Evolutionary conservation across 75 land plant species (phyloP), one percentile per base, ranked within the genome.

Genomic region (Picea glauca): DNA sequence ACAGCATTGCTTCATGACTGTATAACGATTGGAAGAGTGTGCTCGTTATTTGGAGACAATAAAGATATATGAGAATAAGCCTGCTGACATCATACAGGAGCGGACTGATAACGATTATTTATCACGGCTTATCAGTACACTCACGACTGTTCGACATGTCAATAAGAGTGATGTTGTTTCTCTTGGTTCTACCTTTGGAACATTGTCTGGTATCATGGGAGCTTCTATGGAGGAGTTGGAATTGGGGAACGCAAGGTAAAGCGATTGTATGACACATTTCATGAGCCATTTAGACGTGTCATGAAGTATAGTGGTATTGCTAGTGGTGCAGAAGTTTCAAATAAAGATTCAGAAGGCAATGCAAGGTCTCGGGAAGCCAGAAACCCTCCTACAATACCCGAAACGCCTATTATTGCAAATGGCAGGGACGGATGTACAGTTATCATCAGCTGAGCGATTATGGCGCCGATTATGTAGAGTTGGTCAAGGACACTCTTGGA

Each of bases 181-280:
- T 17, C 91, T 96, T 64, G 98, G 98, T 46, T 91, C 98, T 54
- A 78, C 95, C 56, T 96, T 96, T 91, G 98, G 95, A 86, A 94
- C 94, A 30, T 83, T 96, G 77, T 88, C 99, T 73, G 77, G 81
- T 77, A 81, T 94, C 11, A 89, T 96, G 90, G 92, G 93, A 80
- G 94, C 95, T 74, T 94, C 99, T 58, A 96, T 96, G 99, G 99
- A 96, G 81, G 99, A 96, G 9, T 73, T 96, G 64, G 98, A 98
- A 66, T 14, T 85, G 94, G 99, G 99, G 92, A 21, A n/a, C n/a
- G n/a, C n/a, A n/a, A n/a, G n/a, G n/a, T n/a, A n/a, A 96, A 88
- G 78, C 91, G 94, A 58, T 81, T 96, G 68, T 89, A 93, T 81
- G 99, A 96, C 68, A 91, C 99, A 11, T 96, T 96, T 75, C 99